Evolutionary conservation across 2,329 filamentous ascomycete species (phyloP).

Genomic region (Boeremia lycopersici): DNA sequence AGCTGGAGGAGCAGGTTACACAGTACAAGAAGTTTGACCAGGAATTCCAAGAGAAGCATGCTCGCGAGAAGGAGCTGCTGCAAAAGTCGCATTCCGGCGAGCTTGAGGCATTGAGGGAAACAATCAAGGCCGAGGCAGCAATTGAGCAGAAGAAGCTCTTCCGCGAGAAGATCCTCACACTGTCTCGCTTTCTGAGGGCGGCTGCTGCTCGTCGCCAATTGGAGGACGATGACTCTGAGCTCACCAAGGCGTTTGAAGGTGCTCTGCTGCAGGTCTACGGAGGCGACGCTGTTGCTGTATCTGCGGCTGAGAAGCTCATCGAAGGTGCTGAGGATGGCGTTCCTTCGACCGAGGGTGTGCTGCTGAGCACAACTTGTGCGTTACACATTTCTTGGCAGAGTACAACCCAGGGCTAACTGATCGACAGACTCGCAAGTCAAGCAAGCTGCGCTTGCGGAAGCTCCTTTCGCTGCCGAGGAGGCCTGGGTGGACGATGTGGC

Average conservation of each 20-base stretch:
- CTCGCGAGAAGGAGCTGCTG: slow-evolving; percentile 62
- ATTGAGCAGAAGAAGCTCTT: slow-evolving; percentile 55
- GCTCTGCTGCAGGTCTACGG: slow-evolving; percentile 79
- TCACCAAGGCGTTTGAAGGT: slow-evolving; percentile 82
- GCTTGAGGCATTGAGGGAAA: slow-evolving; percentile 61
- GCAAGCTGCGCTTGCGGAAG: slow-evolving; percentile 54
- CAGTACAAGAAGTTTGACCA: slow-evolving; percentile 78
- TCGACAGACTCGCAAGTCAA: slow-evolving; percentile 64
- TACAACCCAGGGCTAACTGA: slow-evolving; percentile 16
- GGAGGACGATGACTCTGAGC: slow-evolving; percentile 73
- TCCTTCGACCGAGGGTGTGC: slow-evolving; percentile 67
- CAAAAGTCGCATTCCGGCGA: slow-evolving; percentile 62
- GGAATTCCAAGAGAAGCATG: slow-evolving; percentile 69
- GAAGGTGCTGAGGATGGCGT: slow-evolving; percentile 72
- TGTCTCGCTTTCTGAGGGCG: slow-evolving; percentile 81
- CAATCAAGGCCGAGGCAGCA: slow-evolving; percentile 60
- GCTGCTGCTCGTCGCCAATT: slow-evolving; percentile 75
- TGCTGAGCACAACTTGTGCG: slow-evolving; percentile 75
- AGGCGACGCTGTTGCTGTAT: slow-evolving; percentile 75
- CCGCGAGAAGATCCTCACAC: slow-evolving; percentile 68
- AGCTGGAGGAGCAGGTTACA: slow-evolving; percentile 74
- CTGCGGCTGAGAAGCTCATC: slow-evolving; percentile 77
- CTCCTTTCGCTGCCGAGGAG: slow-evolving; percentile 61
- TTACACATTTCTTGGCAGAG: slow-evolving; percentile 13
- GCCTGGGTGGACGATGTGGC: slow-evolving; percentile 56